These are phyloP conservation scores for Penstemon barbatus DNA, from an alignment of 257 asterid genomes.

Conservation along the genomic window DNA sequence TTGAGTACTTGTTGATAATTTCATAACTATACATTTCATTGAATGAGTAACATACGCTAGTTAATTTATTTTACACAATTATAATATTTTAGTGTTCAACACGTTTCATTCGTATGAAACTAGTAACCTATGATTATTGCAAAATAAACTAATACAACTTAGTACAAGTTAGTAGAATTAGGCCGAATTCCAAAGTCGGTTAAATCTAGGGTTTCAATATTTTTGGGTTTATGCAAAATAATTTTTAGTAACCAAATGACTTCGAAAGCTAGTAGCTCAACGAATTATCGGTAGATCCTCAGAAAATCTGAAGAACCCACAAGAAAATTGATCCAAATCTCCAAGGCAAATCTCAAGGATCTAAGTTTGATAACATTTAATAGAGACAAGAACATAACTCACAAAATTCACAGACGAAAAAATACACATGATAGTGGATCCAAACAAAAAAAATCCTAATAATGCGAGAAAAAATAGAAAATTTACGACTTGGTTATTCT, in stretches of 20 bases:
- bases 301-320: too few species aligned
- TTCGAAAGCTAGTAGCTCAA: too few species aligned
- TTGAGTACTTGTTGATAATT: slow-evolving; percentile 1
- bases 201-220: neutral
- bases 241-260: too few species aligned
- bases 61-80: neutral
- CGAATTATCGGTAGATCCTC: too few species aligned
- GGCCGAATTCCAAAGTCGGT: neutral
- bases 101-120: neutral
- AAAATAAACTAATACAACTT: neutral
- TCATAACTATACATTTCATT: neutral
- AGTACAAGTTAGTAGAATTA: neutral
- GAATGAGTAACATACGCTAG: too few species aligned
- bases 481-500: slow-evolving; percentile 48
- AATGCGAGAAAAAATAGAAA: neutral
- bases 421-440: slow-evolving; percentile 27
- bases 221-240: neutral
- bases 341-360: slow-evolving; percentile 11
- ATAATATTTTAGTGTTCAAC: neutral
- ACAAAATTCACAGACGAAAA: slow-evolving; percentile 21
- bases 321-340: too few species aligned
- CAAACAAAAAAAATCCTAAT: neutral
- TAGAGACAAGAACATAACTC: neutral
- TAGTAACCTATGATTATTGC: neutral
- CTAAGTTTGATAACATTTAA: too few species aligned